These are phyloP conservation scores for Emericellopsis terricola DNA, from an alignment of 495 filamentous ascomycete species.

Conservation along the genomic window DNA sequence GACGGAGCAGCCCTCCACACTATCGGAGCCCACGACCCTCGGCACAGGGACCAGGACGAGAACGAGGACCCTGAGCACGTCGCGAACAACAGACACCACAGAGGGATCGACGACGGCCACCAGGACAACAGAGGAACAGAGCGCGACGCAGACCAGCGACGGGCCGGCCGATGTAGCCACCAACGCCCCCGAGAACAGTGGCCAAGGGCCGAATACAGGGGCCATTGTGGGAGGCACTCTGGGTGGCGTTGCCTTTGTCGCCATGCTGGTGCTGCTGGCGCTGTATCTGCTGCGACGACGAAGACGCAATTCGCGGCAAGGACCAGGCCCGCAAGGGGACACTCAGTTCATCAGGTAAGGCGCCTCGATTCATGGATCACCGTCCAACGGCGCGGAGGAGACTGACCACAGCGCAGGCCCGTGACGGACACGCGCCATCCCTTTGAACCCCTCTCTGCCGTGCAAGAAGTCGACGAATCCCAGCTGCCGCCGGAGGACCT, in stretches of 20 bases:
- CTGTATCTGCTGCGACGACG: conserved; percentile 14
- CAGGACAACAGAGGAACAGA: background rate
- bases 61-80: background rate
- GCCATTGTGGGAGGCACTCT: conserved; percentile 28
- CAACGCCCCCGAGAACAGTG: conserved; percentile 6
- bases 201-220: conserved; percentile 10
- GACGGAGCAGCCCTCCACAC: conserved; percentile 12
- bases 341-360: conserved; percentile 17
- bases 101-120: conserved; percentile 2
- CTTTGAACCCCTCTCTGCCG: background rate
- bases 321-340: conserved; percentile 10
- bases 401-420: background rate
- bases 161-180: too few species aligned
- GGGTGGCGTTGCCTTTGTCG: conserved; percentile 16
- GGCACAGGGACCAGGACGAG: conserved; percentile 7
- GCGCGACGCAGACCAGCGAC: conserved; percentile 4
- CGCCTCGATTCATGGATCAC: background rate
- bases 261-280: conserved; percentile 11
- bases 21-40: conserved; percentile 19
- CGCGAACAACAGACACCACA: conserved; percentile 2
- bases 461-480: background rate
- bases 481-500: background rate
- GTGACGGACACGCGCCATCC: background rate
- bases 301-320: conserved; percentile 17
- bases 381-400: background rate